A percentile compares a stretch with the other conserved stretches of the same genome.
phyloP scores from a whole-genome alignment of 140 eudicot genomes.

The Stevia rebaudiana region DNA sequence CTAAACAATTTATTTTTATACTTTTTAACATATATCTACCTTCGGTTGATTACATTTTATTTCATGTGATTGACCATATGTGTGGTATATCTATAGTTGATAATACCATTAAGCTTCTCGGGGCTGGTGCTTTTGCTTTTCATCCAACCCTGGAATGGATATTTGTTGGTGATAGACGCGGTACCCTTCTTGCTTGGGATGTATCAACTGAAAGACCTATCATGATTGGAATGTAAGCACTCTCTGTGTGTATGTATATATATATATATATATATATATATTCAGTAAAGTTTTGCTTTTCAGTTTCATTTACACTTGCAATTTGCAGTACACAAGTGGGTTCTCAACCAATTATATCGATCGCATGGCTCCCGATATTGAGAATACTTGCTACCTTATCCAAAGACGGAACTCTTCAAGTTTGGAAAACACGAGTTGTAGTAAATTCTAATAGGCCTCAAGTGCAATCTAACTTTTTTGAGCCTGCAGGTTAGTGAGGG shows the following conservation, averaged over 20 bases:
- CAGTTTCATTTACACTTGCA: constrained; percentile 13
- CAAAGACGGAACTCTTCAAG: constrained; percentile 92
- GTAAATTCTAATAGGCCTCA: constrained; percentile 76
- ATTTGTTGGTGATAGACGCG: constrained; percentile 95
- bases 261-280: background rate
- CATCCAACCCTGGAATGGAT: constrained; percentile 97
- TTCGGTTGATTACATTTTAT: background rate
- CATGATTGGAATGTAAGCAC: constrained; percentile 93
- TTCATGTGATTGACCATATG: constrained; percentile 10
- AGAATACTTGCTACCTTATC: constrained; percentile 81
- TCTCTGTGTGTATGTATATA: background rate
- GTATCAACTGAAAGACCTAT: constrained; percentile 97
- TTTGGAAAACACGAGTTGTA: constrained; percentile 79
- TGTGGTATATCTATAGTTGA: constrained; percentile 51
- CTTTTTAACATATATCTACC: background rate
- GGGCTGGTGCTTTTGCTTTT: constrained; percentile 99
- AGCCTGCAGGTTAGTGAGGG: constrained; percentile 79
- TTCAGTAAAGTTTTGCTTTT: background rate
- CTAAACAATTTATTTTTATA: background rate
- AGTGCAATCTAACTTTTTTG: constrained; percentile 88
- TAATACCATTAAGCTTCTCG: constrained; percentile 76
- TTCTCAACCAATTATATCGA: constrained; percentile 91
- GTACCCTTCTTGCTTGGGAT: constrained; percentile 98
- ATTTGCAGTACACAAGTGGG: constrained; percentile 89
- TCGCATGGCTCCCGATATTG: constrained; percentile 85